Conservation (phyloP, 2,329 filamentous ascomycete genomes). For the Scedosporium aurantiacum region DNA sequence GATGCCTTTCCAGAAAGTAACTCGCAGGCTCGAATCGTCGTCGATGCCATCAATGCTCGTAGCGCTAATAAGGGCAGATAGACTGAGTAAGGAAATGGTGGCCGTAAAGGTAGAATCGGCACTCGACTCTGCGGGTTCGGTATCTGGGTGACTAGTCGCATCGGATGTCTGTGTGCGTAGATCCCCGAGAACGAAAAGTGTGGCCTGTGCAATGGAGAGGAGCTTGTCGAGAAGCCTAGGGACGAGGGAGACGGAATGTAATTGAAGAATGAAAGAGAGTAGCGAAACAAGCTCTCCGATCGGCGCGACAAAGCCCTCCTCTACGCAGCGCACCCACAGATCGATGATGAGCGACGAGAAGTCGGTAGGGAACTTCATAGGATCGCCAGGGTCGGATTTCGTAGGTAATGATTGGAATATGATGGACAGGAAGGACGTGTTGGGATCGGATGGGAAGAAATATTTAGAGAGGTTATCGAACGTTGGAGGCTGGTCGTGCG, state of each 20-base stretch:
- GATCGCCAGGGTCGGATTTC: conserved; percentile 37
- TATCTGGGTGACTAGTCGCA: background rate
- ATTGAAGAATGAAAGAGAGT: conserved; percentile 50
- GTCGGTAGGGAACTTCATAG: conserved; percentile 47
- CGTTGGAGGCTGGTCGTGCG: conserved; percentile 45
- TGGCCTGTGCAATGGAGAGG: conserved; percentile 42
- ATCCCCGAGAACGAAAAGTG: conserved; percentile 48
- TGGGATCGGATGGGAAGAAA: conserved; percentile 50
- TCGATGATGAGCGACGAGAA: conserved; percentile 53
- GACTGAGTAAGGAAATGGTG: conserved; percentile 5
- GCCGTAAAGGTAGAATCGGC: background rate
- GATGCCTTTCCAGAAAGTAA: conserved; percentile 56
- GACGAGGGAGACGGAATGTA: conserved; percentile 48
- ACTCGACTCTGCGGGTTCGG: background rate
- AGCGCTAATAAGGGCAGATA: background rate
- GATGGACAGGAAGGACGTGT: conserved; percentile 51
- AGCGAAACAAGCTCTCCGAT: conserved; percentile 55
- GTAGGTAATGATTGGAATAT: conserved; percentile 57
- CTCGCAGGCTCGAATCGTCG: conserved; percentile 12
- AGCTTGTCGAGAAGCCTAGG: conserved; percentile 48
- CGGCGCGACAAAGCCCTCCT: conserved; percentile 52
- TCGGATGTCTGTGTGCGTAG: conserved; percentile 26
- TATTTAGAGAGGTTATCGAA: conserved; percentile 58
- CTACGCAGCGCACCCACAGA: conserved; percentile 57
- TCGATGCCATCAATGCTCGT: conserved; percentile 12